Evolutionary conservation across 2,329 filamentous ascomycete genomes (phyloP).

Genomic region (Penicillium occitanis): DNA sequence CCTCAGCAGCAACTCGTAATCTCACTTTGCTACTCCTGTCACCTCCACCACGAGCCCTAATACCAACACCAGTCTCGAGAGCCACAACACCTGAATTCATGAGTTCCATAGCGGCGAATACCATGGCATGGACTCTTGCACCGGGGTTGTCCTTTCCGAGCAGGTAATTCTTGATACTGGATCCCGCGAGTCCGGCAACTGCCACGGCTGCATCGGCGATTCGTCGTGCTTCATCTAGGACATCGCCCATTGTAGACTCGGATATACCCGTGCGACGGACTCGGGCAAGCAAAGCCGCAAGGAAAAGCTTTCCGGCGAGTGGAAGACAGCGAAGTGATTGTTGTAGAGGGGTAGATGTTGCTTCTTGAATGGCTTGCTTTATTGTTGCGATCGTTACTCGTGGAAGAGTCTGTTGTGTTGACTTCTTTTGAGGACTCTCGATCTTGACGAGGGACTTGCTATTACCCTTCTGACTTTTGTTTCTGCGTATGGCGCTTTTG

Average conservation of each 20-base stretch:
- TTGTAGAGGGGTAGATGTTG: constrained; percentile 87
- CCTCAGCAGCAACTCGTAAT: constrained; percentile 83
- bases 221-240: constrained; percentile 79
- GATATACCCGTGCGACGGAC: constrained; percentile 79
- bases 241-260: constrained; percentile 85
- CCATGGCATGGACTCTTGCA: constrained; percentile 60
- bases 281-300: constrained; percentile 76
- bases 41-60: constrained; percentile 52
- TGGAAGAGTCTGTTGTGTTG: constrained; percentile 30
- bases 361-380: constrained; percentile 91
- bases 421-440: constrained; percentile 21
- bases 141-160: constrained; percentile 43
- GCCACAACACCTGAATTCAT: constrained; percentile 85
- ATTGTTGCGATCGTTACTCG: constrained; percentile 90
- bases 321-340: constrained; percentile 82
- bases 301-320: constrained; percentile 77
- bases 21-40: constrained; percentile 86
- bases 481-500: constrained; percentile 39
- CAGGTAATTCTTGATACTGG: constrained; percentile 62
- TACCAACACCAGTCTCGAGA: constrained; percentile 57
- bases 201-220: constrained; percentile 53
- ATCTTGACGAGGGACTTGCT: constrained; percentile 20
- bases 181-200: constrained; percentile 53
- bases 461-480: constrained; percentile 24
- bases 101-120: constrained; percentile 74